Percentiles rank a stretch among this genome's conserved stretches.
Conservation (phyloP, 2,329 filamentous ascomycete genomes). For the Hirsutella rhossiliensis region DNA sequence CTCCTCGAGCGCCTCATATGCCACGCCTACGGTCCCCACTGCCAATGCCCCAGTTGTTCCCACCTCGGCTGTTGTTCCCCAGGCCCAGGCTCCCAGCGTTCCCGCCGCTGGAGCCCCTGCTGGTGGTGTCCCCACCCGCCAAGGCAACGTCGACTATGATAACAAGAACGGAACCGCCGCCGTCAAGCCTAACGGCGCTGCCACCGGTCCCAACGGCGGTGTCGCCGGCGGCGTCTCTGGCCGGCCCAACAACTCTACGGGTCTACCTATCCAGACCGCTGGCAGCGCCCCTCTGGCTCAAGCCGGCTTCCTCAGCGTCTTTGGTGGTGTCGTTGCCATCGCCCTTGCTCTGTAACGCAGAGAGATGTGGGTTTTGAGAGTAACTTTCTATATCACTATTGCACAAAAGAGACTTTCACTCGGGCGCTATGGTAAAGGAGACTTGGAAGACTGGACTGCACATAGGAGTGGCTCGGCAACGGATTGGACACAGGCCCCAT, state of each 20-base stretch:
- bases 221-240: not conserved
- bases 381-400: slow-evolving; percentile 13
- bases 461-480: slow-evolving; percentile 16
- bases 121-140: not conserved
- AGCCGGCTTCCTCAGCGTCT: slow-evolving; percentile 24
- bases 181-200: slow-evolving; percentile 5
- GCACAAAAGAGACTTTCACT: not conserved
- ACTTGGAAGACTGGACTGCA: slow-evolving; percentile 14
- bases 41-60: not conserved
- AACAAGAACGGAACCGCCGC: slow-evolving; percentile 10
- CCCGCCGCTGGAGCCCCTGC: no score
- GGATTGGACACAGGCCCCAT: slow-evolving; percentile 5
- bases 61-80: not conserved
- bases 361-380: slow-evolving; percentile 7
- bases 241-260: slow-evolving; percentile 6
- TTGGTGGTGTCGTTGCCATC: slow-evolving; percentile 28
- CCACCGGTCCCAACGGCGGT: no score
- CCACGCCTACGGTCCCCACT: not conserved
- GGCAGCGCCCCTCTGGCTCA: slow-evolving; percentile 16
- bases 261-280: slow-evolving; percentile 6
- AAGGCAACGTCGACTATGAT: slow-evolving; percentile 8
- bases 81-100: no score
- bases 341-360: slow-evolving; percentile 29
- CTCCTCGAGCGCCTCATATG: slow-evolving; percentile 5
- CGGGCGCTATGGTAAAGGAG: not conserved